Evolutionary conservation across 208 protist genomes (phyloP), one percentile per base, ranked within the genome.

Genomic region (Trypanosoma caninum): DNA sequence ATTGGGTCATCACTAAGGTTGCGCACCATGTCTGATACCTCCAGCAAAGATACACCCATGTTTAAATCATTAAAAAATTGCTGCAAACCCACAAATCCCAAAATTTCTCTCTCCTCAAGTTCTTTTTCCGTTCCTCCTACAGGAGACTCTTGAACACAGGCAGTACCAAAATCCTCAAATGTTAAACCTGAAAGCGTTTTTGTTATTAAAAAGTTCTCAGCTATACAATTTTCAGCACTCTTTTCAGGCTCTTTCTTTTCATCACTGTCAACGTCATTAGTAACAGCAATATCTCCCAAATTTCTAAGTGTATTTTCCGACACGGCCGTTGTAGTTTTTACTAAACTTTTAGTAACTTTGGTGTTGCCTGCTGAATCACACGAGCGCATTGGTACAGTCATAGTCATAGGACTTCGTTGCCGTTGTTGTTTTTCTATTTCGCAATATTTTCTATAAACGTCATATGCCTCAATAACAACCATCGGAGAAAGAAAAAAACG

Each of bases 21-120:
- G 38, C 71, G 66, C 13, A 91, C 62, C 28, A 87, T 20, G 13
- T 86, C 80, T 10, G 59, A 51, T 25, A 91, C 74, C 41, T 87
- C 84, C 7, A 84, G 69, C 18, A 69, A 46, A 0, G 84, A 78
- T 9, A 80, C 66, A 0, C 64, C 54, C 0, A 72, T 58, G 10
- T 73, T 79, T 20, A 87, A 31, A 30, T 75, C 74, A 8, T 72
- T 31, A 45, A 84, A 73, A 20, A 86, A 72, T 52, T 63, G 59
- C 54, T 83, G 78, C 18, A 91, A 54, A 1, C 71, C 78, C 22
- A 58, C 27, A 16, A 82, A 69, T 3, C 69, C 71, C 2, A 72
- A 18, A n/a, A 78, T 68, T 28, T 27, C 30, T n/a, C 74, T 46
- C 18, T 76, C 59, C 28, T 22, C n/a, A 28, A n/a, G n/a, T 30